Conservation (phyloP, 108 stramenopile genomes). For the Fragilaria crotonensis region DNA sequence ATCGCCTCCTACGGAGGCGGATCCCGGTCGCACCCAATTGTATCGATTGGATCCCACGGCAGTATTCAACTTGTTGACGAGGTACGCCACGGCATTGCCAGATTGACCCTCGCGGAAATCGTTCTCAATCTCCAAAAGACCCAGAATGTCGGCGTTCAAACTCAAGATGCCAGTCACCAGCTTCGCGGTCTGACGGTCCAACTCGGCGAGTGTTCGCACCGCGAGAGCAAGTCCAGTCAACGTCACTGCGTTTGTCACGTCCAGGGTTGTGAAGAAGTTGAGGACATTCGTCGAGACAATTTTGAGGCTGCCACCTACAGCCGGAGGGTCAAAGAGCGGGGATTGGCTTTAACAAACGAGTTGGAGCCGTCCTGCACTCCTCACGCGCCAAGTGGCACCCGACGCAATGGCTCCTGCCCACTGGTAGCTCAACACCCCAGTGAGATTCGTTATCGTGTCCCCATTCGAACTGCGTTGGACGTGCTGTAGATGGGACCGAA, state of each 20-base stretch:
- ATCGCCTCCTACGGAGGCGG: conserved; percentile 13
- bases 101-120: conserved; percentile 1
- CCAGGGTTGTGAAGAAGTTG: conserved; percentile 34
- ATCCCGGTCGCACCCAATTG: conserved; percentile 20
- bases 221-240: conserved; percentile 10
- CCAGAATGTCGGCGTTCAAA: conserved; percentile 29
- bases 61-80: conserved; percentile 17
- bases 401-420: conserved; percentile 11
- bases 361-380: conserved; percentile 9
- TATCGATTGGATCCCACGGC: not conserved
- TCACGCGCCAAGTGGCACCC: conserved; percentile 13
- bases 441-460: conserved; percentile 18
- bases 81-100: conserved; percentile 13
- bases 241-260: conserved; percentile 7
- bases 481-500: conserved; percentile 14
- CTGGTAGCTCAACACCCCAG: conserved; percentile 17
- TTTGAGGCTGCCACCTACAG: conserved; percentile 1
- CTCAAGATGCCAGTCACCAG: conserved; percentile 16
- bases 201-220: conserved; percentile 36
- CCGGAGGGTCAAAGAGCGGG: conserved; percentile 16
- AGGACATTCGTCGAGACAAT: conserved; percentile 24
- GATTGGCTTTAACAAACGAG: conserved; percentile 13
- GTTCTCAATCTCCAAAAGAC: conserved; percentile 17
- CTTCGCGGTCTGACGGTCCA: conserved; percentile 26
- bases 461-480: conserved; percentile 16